Base-by-base conservation (phyloP, 495 filamentous ascomycete species). In the Evernia prunastri region DNA sequence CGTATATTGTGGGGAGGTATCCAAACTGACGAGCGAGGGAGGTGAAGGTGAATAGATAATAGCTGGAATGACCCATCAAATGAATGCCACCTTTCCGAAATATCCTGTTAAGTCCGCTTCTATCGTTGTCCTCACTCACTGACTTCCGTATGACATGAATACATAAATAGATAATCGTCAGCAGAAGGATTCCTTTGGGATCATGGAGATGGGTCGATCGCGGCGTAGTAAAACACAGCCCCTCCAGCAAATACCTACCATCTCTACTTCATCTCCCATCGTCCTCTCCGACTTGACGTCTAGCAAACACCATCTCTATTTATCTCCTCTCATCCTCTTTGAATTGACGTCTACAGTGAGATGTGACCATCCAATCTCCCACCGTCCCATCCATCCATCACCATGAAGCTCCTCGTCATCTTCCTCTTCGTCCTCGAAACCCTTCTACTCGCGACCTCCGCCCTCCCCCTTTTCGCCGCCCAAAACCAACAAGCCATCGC, bases 401-500 rank as follows among this genome's bases (percentile, higher is more conserved):
- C 40, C 40, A 67, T 59, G 59, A 58, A 51, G 23, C 27, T 54
- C 13, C 29, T 67, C 60, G 37, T 59, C 25, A 5, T 59, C 17
- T 36, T 63, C 33, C 11, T 63, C 25, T 36, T 58, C 53, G 33
- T 63, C 12, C 65, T 67, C 36, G 29, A 56, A 33, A 35, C 65
- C 4, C 35, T 63, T 0, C 36, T 54, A 0, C 53, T 67, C 33
- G 43, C 60, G 1, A 58, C 25, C 45, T 23, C 23, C 40, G 60
- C 56, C 13, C 53, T 7, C 23, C 54, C 60, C 23, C 17, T 45
- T 20, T 33, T 53, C 43, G 27, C 60, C 20, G n/a, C 29, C 13
- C 25, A 54, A 29, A 60, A 63, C 51, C 59, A 67, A 54, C 59
- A 66, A 66, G 8, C 59, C 27, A 9, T 66, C 13, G 60, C 64